phyloP scores from a whole-genome alignment of 2,329 filamentous ascomycete species.

The Nothophoma quercina region DNA sequence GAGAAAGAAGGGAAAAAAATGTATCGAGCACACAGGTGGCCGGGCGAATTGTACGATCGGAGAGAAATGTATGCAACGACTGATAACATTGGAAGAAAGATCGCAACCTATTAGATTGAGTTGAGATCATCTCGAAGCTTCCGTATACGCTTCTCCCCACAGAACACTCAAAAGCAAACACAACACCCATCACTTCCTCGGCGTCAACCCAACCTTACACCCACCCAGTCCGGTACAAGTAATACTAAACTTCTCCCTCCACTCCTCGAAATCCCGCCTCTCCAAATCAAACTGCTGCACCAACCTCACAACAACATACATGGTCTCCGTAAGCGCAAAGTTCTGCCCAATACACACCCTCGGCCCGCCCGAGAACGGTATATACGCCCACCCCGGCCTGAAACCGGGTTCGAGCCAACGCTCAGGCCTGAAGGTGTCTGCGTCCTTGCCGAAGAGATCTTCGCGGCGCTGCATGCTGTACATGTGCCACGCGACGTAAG shows the following conservation, averaged over 20 bases:
- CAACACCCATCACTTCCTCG: no score
- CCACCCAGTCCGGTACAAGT: conserved; percentile 28
- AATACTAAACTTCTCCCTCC: conserved; percentile 34
- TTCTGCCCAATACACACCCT: conserved; percentile 40
- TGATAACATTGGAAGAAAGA: no score
- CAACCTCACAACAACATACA: conserved; percentile 32
- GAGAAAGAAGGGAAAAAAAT: no score
- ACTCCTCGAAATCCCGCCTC: conserved; percentile 26
- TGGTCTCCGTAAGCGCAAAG: conserved; percentile 33
- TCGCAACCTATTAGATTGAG: no score
- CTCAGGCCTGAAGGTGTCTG: conserved; percentile 40
- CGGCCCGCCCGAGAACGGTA: conserved; percentile 40
- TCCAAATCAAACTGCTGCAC: conserved; percentile 31
- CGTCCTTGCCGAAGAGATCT: conserved; percentile 46
- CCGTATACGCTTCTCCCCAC: no score
- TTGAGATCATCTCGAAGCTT: no score
- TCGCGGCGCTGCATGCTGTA: conserved; percentile 39
- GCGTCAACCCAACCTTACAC: conserved; percentile 26
- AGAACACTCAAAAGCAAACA: no score
- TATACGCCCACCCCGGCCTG: conserved; percentile 38
- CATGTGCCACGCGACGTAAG: conserved; percentile 20
- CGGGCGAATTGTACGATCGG: no score
- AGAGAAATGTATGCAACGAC: no score
- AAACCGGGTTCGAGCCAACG: conserved; percentile 40
- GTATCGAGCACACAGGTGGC: no score